These are phyloP conservation scores for Aegilops longissima DNA, from an alignment of 176 grass and related monocot species.

Conservation along the genomic window DNA sequence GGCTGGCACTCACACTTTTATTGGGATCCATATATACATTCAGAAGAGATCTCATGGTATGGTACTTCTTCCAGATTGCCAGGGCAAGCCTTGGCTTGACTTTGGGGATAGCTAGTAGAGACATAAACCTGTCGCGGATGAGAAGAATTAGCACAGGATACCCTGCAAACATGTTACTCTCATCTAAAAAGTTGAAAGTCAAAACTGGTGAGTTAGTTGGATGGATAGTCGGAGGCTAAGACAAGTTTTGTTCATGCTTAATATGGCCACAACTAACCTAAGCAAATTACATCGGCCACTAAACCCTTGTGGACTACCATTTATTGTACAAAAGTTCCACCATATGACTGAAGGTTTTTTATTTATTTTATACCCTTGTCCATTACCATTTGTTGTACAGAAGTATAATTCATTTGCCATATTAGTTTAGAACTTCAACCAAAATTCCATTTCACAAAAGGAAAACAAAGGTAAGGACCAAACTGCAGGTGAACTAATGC, in stretches of 20 bases:
- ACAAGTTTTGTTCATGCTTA: neutral
- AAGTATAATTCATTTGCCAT: neutral
- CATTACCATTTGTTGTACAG: neutral
- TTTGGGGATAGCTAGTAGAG: slow-evolving; percentile 74
- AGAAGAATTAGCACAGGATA: slow-evolving; percentile 7
- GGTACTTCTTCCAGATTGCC: slow-evolving; percentile 75
- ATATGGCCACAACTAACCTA: neutral
- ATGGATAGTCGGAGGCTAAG: neutral
- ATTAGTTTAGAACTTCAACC: neutral
- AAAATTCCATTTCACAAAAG: slow-evolving; percentile 7
- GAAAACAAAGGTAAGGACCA: slow-evolving; percentile 2
- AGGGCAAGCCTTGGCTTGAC: slow-evolving; percentile 55
- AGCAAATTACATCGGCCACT: neutral
- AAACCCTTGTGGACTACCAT: neutral
- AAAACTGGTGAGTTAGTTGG: neutral
- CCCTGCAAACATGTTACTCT: neutral
- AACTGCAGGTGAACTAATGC: neutral
- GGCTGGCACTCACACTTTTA: slow-evolving; percentile 60
- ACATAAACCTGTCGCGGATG: slow-evolving; percentile 64
- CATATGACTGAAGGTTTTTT: neutral
- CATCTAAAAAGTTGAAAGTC: neutral
- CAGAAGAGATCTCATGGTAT: slow-evolving; percentile 76
- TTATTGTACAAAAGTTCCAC: neutral
- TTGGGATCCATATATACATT: slow-evolving; percentile 80
- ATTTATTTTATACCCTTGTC: neutral